phyloP scores from a whole-genome alignment of 75 land plant genomes.

The Sequoiadendron giganteum region DNA sequence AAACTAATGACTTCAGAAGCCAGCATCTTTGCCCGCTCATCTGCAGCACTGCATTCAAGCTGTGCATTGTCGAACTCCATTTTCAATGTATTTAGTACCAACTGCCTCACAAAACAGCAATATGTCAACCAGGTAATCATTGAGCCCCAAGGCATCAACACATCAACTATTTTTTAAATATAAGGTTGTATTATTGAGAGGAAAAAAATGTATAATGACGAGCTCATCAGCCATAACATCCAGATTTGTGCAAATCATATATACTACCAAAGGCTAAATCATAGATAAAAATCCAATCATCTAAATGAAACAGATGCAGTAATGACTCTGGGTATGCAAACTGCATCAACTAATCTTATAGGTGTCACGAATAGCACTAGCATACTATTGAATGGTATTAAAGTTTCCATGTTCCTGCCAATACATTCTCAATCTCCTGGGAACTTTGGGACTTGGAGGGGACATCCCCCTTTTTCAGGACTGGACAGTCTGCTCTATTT shows the following conservation, averaged over 20 bases:
- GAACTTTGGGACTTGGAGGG: too few relatives aligned
- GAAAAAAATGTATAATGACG: too few relatives aligned
- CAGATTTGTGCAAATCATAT: neutral
- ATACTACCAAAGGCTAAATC: neutral
- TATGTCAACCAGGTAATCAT: neutral
- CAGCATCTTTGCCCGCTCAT: conserved; percentile 85
- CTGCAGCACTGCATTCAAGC: conserved; percentile 86
- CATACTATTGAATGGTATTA: neutral
- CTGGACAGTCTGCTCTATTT: too few relatives aligned
- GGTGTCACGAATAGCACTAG: neutral
- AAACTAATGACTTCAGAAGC: conserved; percentile 92
- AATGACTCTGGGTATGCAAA: neutral
- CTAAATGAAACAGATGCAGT: neutral
- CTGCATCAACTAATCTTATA: neutral
- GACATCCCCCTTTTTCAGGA: too few relatives aligned
- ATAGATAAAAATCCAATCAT: neutral
- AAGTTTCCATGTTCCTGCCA: neutral
- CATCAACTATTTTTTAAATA: neutral
- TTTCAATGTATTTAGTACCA: conserved; percentile 59
- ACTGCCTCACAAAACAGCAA: conserved; percentile 24
- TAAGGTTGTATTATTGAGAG: neutral
- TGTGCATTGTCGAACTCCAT: conserved; percentile 72
- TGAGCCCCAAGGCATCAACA: neutral
- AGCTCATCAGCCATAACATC: neutral
- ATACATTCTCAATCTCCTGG: too few relatives aligned